Conservation (phyloP, 495 filamentous ascomycete genomes). For the Hypoxylon intermedium region DNA sequence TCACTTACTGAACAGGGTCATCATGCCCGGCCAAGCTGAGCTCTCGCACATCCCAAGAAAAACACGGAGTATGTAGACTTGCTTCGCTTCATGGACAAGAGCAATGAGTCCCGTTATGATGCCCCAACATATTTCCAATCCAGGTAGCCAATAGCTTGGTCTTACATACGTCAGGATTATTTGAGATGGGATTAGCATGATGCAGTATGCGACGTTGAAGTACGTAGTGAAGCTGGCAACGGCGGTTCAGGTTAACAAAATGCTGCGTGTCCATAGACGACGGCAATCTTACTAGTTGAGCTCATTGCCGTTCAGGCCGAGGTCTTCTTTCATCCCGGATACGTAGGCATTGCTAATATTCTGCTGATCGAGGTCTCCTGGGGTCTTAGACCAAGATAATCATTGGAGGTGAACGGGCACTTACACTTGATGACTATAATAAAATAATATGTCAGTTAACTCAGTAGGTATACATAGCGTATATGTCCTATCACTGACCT, state of each 20-base stretch:
- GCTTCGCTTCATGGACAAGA: slow-evolving; percentile 37
- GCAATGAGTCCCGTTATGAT: slow-evolving; percentile 48
- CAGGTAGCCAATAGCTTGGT: slow-evolving; percentile 50
- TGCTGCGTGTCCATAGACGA: neutral
- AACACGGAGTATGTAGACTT: slow-evolving; percentile 54
- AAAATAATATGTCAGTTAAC: slow-evolving; percentile 3
- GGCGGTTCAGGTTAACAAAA: neutral
- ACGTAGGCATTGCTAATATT: slow-evolving; percentile 56
- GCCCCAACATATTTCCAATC: slow-evolving; percentile 53
- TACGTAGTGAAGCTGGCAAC: slow-evolving; percentile 58
- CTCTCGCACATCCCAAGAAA: slow-evolving; percentile 62
- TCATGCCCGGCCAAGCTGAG: slow-evolving; percentile 52
- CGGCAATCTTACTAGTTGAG: slow-evolving; percentile 48
- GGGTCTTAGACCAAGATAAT: slow-evolving; percentile 11
- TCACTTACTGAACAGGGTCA: slow-evolving; percentile 47
- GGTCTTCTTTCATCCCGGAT: slow-evolving; percentile 54
- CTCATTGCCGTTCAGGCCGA: slow-evolving; percentile 49
- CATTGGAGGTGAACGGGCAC: too few relatives aligned
- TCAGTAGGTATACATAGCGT: neutral
- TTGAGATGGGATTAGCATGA: slow-evolving; percentile 58
- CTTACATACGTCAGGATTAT: slow-evolving; percentile 58
- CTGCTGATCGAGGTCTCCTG: slow-evolving; percentile 47
- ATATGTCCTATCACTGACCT: slow-evolving; percentile 28
- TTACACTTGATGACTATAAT: slow-evolving; percentile 46
- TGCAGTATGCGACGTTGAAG: slow-evolving; percentile 54